Base-by-base conservation (phyloP, 495 filamentous ascomycete species). In the Staphylotrichum longicolle region DNA sequence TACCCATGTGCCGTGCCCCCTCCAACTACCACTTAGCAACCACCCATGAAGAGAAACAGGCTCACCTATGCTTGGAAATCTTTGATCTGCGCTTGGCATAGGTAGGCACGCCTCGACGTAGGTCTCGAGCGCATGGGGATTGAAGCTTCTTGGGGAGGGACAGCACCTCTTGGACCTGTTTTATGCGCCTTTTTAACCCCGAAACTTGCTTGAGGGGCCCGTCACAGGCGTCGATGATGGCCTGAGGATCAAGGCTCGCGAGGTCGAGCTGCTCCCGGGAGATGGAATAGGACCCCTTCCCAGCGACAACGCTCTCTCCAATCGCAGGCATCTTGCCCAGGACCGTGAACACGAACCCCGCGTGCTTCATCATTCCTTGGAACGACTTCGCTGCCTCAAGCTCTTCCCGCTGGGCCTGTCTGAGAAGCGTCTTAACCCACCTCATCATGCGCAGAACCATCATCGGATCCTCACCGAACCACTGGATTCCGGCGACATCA, bases 281-380 rank as follows among this genome's bases (percentile, higher is more conserved):
- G 51, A 64, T 15, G 7, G 62, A 57, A 11, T 34, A 57, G 3
- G 35, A 40, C 10, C 57, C 57, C 15, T 60, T 57, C 4, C 6
- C 3, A 0, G 57, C 8, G 2, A 30, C 20, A 2, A 55, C 35
- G 5, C 35, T 60, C 12, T 64, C 20, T 1, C 57, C 57, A 0
- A 3, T 7, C 2, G 1, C 30, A 4, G 58, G 58, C 48, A 53
- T 53, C 32, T 32, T 52, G 30, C 14, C 3, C 5, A 60, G n/a
- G 3, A 12, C n/a, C 3, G 39, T 30, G 6, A 60, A 12, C 32
- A 54, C 49, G 14, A 44, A 53, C 7, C 12, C 8, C 0, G 9
- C 30, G 7, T 33, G 48, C 48, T 20, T 20, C 58, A 60, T 52
- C 39, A 53, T 46, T 5, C 30, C 5, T 7, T 33, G 7, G 37